These are phyloP conservation scores for Didymella lethalis DNA, from an alignment of 2,329 filamentous ascomycete genomes.

Conservation along the genomic window DNA sequence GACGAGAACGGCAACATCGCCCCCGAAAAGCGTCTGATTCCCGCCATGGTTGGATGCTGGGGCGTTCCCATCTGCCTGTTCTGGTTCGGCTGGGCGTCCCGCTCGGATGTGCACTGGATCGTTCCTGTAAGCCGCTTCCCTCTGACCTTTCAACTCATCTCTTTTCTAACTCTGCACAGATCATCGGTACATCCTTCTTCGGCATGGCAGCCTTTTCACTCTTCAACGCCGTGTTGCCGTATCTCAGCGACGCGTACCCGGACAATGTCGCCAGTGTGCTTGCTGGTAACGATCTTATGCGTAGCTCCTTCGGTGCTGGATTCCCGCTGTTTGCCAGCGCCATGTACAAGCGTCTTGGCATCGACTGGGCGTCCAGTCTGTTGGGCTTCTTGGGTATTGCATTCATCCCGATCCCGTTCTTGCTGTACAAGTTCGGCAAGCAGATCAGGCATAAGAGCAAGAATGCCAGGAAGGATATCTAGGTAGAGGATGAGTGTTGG, in stretches of 20 bases:
- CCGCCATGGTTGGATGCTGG: constrained; percentile 45
- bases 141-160: background rate
- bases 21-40: constrained; percentile 52
- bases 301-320: constrained; percentile 52
- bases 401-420: constrained; percentile 58
- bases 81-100: constrained; percentile 53
- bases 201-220: constrained; percentile 50
- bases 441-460: constrained; percentile 53
- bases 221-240: constrained; percentile 58
- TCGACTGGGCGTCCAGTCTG: constrained; percentile 53
- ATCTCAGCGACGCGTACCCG: constrained; percentile 54
- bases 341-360: constrained; percentile 45
- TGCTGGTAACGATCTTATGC: constrained; percentile 57
- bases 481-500: background rate
- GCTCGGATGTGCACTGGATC: constrained; percentile 50
- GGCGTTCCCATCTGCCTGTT: constrained; percentile 54
- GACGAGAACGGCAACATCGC: constrained; percentile 50
- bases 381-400: constrained; percentile 54
- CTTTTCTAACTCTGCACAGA: constrained; percentile 13
- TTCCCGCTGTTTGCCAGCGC: constrained; percentile 51
- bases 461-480: constrained; percentile 54
- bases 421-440: constrained; percentile 54
- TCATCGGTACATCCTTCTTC: constrained; percentile 52
- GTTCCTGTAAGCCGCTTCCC: constrained; percentile 35
- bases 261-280: constrained; percentile 54